These are phyloP conservation scores for Dryas octopetala DNA, from an alignment of 306 rosid species.

Conservation along the genomic window DNA sequence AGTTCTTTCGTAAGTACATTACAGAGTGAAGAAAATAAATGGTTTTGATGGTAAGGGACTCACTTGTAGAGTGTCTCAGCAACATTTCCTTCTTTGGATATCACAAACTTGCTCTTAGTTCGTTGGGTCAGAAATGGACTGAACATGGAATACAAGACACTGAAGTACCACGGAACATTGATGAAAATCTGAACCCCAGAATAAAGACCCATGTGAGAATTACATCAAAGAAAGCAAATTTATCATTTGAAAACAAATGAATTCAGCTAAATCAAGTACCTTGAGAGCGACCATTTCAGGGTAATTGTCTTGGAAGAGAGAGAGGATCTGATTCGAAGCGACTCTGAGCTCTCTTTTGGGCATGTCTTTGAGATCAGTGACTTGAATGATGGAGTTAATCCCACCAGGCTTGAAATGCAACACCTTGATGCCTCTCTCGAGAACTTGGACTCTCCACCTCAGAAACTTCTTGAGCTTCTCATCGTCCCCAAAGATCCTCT, in stretches of 20 bases:
- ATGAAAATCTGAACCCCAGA: slow-evolving; percentile 64
- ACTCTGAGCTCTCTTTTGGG: slow-evolving; percentile 92
- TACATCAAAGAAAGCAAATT: background rate
- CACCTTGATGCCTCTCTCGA: slow-evolving; percentile 75
- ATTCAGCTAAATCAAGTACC: slow-evolving; percentile 32
- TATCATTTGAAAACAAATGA: too few species aligned
- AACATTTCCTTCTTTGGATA: slow-evolving; percentile 89
- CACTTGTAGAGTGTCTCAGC: slow-evolving; percentile 94
- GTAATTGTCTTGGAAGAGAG: slow-evolving; percentile 89
- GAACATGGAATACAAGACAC: slow-evolving; percentile 81
- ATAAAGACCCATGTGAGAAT: background rate
- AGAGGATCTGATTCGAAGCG: slow-evolving; percentile 89
- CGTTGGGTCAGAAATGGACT: slow-evolving; percentile 94
- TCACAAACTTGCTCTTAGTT: slow-evolving; percentile 94
- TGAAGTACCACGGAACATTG: slow-evolving; percentile 99
- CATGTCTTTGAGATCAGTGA: slow-evolving; percentile 96
- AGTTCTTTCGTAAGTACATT: background rate
- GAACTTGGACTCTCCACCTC: slow-evolving; percentile 95
- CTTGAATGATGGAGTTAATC: slow-evolving; percentile 81
- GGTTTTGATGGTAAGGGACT: slow-evolving; percentile 17
- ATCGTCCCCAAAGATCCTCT: slow-evolving; percentile 80
- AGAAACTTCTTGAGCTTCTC: slow-evolving; percentile 82
- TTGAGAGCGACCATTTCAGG: slow-evolving; percentile 96
- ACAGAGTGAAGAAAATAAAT: background rate
- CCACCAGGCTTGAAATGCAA: slow-evolving; percentile 90